phyloP scores from a whole-genome alignment of 805 yeast species.

The Saturnispora kantuleensis region DNA sequence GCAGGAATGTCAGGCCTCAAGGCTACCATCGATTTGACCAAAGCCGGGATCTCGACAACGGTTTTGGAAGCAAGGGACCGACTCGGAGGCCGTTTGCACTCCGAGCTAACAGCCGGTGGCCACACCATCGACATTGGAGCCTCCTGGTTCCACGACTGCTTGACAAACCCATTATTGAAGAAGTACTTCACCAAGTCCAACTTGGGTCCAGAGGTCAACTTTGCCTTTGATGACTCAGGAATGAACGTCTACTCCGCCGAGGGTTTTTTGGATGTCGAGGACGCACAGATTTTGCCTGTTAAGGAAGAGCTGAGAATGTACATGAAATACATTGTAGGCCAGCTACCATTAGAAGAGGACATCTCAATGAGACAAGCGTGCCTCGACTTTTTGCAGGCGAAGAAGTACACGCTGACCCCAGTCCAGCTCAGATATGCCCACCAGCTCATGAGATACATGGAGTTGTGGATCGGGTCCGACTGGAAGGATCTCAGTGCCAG shows the following conservation, averaged over 20 bases:
- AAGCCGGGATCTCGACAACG: slow-evolving; percentile 29
- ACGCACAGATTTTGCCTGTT: slow-evolving; percentile 33
- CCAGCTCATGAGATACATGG: slow-evolving; percentile 43
- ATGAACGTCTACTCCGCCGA: slow-evolving; percentile 14
- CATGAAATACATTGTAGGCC: slow-evolving; percentile 13
- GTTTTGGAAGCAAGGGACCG: slow-evolving; percentile 44
- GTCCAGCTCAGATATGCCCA: slow-evolving; percentile 43
- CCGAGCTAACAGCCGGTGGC: slow-evolving; percentile 27
- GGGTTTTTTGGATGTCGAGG: slow-evolving; percentile 35
- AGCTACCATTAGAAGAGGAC: slow-evolving; percentile 34
- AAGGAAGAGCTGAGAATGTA: slow-evolving; percentile 23
- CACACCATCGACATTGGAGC: slow-evolving; percentile 68
- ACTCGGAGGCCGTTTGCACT: slow-evolving; percentile 58
- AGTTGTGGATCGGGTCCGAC: slow-evolving; percentile 71
- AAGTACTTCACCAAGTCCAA: slow-evolving; percentile 28
- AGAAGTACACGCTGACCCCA: slow-evolving; percentile 36
- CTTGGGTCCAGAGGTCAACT: slow-evolving; percentile 19
- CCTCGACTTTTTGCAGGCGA: slow-evolving; percentile 35
- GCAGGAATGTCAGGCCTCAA: slow-evolving; percentile 48
- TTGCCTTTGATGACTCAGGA: slow-evolving; percentile 27
- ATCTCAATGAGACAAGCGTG: slow-evolving; percentile 43
- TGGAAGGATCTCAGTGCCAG: slow-evolving; percentile 58
- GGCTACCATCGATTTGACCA: slow-evolving; percentile 33
- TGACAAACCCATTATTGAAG: slow-evolving; percentile 50
- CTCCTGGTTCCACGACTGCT: slow-evolving; percentile 82